These are phyloP conservation scores for Citrus hindsii DNA, from an alignment of 345 rosid genomes.

Conservation along the genomic window DNA sequence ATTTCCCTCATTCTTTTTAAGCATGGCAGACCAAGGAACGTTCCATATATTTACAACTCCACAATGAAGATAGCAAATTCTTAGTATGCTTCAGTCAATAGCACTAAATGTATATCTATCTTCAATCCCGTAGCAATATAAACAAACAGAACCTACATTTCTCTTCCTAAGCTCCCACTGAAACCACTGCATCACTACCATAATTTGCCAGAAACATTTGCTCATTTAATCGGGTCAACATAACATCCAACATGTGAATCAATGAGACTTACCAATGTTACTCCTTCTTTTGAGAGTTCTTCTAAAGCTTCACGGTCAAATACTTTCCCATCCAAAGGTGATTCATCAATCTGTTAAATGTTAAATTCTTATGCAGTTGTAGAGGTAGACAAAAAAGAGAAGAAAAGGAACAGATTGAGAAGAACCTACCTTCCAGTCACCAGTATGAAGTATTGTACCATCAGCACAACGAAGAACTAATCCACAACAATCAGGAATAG, in stretches of 20 bases:
- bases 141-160: neutral
- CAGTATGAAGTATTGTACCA: slow-evolving; percentile 98
- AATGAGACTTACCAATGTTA: slow-evolving; percentile 69
- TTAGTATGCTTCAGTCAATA: neutral
- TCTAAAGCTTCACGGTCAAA: slow-evolving; percentile 87
- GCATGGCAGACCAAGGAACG: neutral
- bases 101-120: neutral
- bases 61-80: neutral
- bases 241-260: neutral
- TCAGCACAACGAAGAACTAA: slow-evolving; percentile 93
- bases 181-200: neutral
- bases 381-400: slow-evolving; percentile 10
- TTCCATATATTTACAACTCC: neutral
- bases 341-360: slow-evolving; percentile 79
- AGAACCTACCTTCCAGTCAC: slow-evolving; percentile 90
- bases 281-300: slow-evolving; percentile 96
- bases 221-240: neutral
- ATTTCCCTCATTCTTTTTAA: neutral
- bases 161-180: neutral
- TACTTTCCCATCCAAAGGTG: slow-evolving; percentile 84
- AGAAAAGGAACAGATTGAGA: slow-evolving; percentile 6
- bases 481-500: slow-evolving; percentile 98
- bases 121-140: neutral
- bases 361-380: slow-evolving; percentile 23
- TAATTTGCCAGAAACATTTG: neutral